Percentiles rank a stretch among this genome's conserved stretches.
These are phyloP conservation scores for Plasmodium vivax DNA, from an alignment of 169 alveolate species.

Conservation along the genomic window DNA sequence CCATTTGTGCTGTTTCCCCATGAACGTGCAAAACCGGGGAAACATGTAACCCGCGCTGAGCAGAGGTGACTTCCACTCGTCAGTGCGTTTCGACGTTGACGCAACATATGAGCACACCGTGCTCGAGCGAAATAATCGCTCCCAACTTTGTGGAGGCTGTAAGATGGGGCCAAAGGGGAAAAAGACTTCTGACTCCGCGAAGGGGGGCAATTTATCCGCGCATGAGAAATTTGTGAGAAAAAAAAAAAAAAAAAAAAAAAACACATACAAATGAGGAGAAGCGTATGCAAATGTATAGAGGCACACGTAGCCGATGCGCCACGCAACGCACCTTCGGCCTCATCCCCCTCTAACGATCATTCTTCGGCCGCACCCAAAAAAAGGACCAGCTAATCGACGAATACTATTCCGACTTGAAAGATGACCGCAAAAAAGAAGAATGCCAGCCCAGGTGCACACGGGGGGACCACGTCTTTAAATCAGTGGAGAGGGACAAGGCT, in stretches of 20 bases:
- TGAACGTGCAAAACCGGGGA: neutral
- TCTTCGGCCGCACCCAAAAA: conserved; percentile 3
- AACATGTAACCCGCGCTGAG: neutral
- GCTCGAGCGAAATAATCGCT: neutral
- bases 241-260: conserved; percentile 16
- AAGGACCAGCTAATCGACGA: conserved; percentile 60
- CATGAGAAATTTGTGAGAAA: conserved; percentile 54
- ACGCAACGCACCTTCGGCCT: neutral
- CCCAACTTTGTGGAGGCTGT: neutral
- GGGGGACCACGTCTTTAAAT: conserved; percentile 47
- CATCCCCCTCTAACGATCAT: neutral
- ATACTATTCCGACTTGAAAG: conserved; percentile 61
- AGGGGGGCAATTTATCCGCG: conserved; percentile 22
- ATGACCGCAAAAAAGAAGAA: neutral
- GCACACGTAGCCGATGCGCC: neutral
- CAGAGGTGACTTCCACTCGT: neutral
- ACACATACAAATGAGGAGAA: neutral
- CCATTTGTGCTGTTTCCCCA: neutral
- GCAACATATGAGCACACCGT: neutral
- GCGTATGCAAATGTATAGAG: neutral
- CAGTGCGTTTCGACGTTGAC: neutral
- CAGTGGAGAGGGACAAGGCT: conserved; percentile 35
- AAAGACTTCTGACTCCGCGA: neutral
- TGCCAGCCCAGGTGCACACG: neutral
- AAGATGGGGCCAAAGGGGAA: conserved; percentile 20